Base-by-base conservation (phyloP, 2,329 filamentous ascomycete genomes). In the Tricladium varicosporioides region DNA sequence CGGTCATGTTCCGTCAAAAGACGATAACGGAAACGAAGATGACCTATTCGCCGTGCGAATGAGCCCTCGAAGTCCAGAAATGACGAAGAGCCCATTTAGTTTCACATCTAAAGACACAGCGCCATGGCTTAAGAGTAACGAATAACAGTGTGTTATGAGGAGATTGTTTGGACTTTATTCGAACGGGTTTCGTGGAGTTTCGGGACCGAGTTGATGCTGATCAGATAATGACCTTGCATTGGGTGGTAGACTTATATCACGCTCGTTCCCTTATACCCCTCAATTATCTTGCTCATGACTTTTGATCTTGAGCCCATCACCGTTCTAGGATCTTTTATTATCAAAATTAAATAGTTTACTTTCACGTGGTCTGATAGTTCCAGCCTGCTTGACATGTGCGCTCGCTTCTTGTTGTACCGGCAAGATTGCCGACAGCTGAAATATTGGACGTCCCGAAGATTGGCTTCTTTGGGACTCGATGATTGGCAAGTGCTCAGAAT, bases 31-130 rank as follows among this genome's bases (percentile, higher is more conserved):
- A 43, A 82, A 80, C 0, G 88, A 91, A 63, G 91, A 96, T 57
- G 92, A 89, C 43, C 78, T 96, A 2, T 97, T 97, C 69, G 92
- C 91, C 0, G 80, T 96, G 52, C 91, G 91, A 1, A 84, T 96
- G 75, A 93, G 89, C 67, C 92, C 92, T 1, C 80, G 92, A 51
- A 92, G 89, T 66, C 92, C 92, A 0, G 91, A 95, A 64, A 91
- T 94, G 78, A 85, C 86, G 53, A 89, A 86, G 65, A 92, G 89
- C 68, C 92, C 91, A 0, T 97, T 96, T 69, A 84, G 81, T 65
- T 74, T 82, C 47, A 57, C 68, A 22, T 62, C 60, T 3, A 65
- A 63, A 53, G 67, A 70, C 49, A 65, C 65, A 22, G 63, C 62
- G 19, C 67, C 67, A 3, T 70, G 69, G 61, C 33, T 65, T 54